Conservation (phyloP, 495 filamentous ascomycete species). For the Penicillium alfredii region DNA sequence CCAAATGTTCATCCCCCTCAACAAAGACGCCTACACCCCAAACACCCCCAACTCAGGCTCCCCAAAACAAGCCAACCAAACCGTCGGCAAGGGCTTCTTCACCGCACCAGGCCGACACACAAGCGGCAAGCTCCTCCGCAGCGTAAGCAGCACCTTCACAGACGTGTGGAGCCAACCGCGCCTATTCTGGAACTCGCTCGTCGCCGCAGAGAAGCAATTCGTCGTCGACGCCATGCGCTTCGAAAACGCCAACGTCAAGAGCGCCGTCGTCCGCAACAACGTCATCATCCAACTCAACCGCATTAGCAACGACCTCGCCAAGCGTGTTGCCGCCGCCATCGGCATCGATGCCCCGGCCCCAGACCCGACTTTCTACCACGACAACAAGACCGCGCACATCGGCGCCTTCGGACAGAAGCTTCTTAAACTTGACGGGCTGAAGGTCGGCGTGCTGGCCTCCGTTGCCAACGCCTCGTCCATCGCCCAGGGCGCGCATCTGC, state of each 20-base stretch:
- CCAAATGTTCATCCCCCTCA: constrained; percentile 45
- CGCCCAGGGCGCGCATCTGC: constrained; percentile 44
- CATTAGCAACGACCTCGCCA: constrained; percentile 63
- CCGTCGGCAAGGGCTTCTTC: constrained; percentile 67
- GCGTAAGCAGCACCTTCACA: constrained; percentile 57
- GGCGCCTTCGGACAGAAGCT: constrained; percentile 55
- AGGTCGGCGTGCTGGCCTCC: constrained; percentile 60
- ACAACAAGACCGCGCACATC: constrained; percentile 59
- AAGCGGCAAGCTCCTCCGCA: constrained; percentile 52
- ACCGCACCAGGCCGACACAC: constrained; percentile 53
- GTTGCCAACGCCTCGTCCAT: constrained; percentile 33
- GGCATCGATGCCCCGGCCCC: constrained; percentile 51
- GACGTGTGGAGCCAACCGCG: constrained; percentile 75
- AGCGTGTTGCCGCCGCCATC: constrained; percentile 57
- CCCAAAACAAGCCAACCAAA: constrained; percentile 65
- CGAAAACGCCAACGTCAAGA: constrained; percentile 57
- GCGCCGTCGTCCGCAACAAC: constrained; percentile 48
- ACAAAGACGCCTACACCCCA: constrained; percentile 53
- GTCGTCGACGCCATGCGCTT: constrained; percentile 74
- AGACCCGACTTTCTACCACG: constrained; percentile 61
- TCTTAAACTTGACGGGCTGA: constrained; percentile 55
- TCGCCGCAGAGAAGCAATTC: constrained; percentile 66
- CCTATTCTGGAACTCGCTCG: constrained; percentile 72
- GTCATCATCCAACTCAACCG: constrained; percentile 66
- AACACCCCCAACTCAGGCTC: constrained; percentile 62